phyloP scores from a whole-genome alignment of 805 yeast genomes.

The Torulaspora quercuum region DNA sequence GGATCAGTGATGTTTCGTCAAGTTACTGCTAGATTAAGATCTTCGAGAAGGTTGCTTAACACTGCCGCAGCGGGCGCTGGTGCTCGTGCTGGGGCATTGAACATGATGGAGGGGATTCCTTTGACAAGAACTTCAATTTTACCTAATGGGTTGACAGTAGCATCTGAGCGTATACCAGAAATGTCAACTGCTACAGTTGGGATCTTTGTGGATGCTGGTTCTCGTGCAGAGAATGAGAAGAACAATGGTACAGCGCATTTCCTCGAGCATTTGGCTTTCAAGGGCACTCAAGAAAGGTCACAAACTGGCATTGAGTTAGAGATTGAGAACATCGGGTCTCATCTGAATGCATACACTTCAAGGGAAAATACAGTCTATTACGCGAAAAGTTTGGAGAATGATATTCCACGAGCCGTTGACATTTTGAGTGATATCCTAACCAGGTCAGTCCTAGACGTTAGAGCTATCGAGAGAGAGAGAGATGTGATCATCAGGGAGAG shows the following conservation, averaged over 20 bases:
- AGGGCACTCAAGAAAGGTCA: conserved; percentile 79
- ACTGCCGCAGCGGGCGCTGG: too few species aligned
- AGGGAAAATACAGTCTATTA: conserved; percentile 97
- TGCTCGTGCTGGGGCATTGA: too few species aligned
- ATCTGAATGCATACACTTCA: conserved; percentile 96
- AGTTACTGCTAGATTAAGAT: background rate
- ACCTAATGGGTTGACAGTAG: conserved; percentile 91
- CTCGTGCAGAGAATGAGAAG: conserved; percentile 84
- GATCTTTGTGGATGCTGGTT: conserved; percentile 98
- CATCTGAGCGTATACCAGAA: conserved; percentile 82
- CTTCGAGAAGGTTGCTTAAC: background rate
- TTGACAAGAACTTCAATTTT: conserved; percentile 66
- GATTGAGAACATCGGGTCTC: conserved; percentile 94
- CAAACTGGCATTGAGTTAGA: conserved; percentile 86
- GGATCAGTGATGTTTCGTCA: background rate
- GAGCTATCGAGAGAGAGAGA: conserved; percentile 91
- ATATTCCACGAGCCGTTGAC: conserved; percentile 82
- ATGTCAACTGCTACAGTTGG: conserved; percentile 96
- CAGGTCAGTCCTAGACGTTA: conserved; percentile 71
- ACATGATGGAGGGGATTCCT: conserved; percentile 36
- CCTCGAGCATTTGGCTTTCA: conserved; percentile 92
- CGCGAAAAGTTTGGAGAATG: conserved; percentile 78
- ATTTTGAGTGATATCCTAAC: conserved; percentile 87
- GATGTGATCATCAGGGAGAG: conserved; percentile 94
- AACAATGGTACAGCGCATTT: conserved; percentile 97